These are phyloP conservation scores for Skeletonema marinoi DNA, from an alignment of 108 stramenopile species.

Conservation along the genomic window DNA sequence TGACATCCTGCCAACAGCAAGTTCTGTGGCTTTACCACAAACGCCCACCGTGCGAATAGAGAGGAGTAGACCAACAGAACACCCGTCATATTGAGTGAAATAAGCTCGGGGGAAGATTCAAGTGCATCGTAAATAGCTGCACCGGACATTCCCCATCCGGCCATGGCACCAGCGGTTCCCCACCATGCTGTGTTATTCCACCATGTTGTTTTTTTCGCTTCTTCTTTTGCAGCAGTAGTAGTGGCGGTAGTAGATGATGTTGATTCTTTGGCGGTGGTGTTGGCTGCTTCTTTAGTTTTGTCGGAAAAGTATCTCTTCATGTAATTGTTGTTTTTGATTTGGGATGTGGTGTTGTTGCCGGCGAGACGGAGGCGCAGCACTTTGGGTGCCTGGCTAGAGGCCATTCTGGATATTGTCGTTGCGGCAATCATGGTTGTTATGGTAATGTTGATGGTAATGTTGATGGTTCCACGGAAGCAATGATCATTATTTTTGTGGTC, in stretches of 20 bases:
- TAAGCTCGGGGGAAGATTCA: slow-evolving; percentile 78
- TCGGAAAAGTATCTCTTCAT: not conserved
- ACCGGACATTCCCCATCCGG: slow-evolving; percentile 91
- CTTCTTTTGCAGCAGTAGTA: not conserved
- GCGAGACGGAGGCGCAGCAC: not conserved
- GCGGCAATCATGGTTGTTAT: not conserved
- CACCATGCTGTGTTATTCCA: slow-evolving; percentile 79
- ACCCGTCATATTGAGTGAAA: slow-evolving; percentile 87
- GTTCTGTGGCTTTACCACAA: slow-evolving; percentile 81
- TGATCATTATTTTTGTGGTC: not conserved
- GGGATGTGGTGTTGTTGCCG: not conserved
- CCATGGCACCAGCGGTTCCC: slow-evolving; percentile 79
- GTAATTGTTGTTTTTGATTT: not conserved
- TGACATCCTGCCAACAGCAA: slow-evolving; percentile 71
- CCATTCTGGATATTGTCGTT: not conserved
- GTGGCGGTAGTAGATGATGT: slow-evolving; percentile 11
- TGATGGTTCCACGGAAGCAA: not conserved
- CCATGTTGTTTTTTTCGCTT: slow-evolving; percentile 26
- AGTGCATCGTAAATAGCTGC: slow-evolving; percentile 87
- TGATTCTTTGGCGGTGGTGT: not conserved
- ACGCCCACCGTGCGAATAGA: slow-evolving; percentile 86
- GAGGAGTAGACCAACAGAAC: slow-evolving; percentile 84
- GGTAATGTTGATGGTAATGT: not conserved
- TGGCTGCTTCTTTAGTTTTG: not conserved
- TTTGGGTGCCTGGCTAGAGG: not conserved